phyloP scores from a whole-genome alignment of 108 stramenopile genomes.

The Schizochytrium sp. region DNA sequence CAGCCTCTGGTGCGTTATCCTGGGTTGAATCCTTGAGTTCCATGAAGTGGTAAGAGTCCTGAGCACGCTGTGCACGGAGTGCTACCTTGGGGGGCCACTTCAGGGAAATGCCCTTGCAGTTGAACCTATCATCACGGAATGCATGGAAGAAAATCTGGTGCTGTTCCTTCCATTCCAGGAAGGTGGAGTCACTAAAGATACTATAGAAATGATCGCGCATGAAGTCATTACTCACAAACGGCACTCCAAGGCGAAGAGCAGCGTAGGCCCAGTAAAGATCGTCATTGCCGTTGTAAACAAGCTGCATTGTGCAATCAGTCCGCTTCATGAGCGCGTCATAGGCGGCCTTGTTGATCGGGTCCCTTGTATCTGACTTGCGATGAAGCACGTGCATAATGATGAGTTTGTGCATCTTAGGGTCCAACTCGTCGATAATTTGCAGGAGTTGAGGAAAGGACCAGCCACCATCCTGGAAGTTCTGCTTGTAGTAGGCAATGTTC shows the following conservation, averaged over 20 bases:
- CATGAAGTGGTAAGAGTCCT: not conserved
- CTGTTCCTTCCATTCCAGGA: conserved; percentile 96
- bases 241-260: conserved; percentile 73
- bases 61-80: not conserved
- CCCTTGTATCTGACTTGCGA: no score
- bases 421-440: conserved; percentile 81
- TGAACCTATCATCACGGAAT: not conserved
- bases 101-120: not conserved
- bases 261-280: conserved; percentile 99
- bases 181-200: conserved; percentile 87
- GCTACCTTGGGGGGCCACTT: not conserved
- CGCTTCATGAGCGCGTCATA: no score
- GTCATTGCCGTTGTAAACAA: conserved; percentile 89
- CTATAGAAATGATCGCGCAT: conserved; percentile 99
- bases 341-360: no score
- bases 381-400: conserved; percentile 75
- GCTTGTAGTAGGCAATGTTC: conserved; percentile 94
- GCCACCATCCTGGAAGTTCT: conserved; percentile 83
- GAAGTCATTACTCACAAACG: conserved; percentile 95
- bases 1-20: not conserved
- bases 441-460: conserved; percentile 87
- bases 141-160: conserved; percentile 74
- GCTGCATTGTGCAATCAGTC: conserved; percentile 71
- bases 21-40: not conserved
- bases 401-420: conserved; percentile 64